phyloP scores from a whole-genome alignment of 805 yeast species.

The Yarrowia sp. region DNA sequence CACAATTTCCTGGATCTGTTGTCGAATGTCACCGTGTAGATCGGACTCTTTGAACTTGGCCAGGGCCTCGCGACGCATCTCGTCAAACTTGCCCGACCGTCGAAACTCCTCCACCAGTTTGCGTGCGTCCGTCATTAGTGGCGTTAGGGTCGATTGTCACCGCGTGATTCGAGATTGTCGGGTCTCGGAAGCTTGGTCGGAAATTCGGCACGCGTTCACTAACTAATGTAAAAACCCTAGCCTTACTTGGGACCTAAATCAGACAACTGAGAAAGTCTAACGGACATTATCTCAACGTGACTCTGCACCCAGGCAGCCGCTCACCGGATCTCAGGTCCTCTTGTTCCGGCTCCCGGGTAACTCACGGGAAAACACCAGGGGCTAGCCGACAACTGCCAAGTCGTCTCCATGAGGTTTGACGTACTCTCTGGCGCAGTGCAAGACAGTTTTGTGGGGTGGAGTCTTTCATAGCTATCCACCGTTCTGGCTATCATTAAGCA shows the following conservation, averaged over 20 bases:
- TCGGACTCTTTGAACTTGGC: background rate
- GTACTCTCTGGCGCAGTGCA: background rate
- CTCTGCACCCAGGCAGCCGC: background rate
- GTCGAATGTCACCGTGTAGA: slow-evolving; percentile 24
- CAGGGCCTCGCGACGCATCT: slow-evolving; percentile 5
- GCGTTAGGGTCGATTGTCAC: background rate
- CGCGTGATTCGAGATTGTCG: background rate
- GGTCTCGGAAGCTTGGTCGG: slow-evolving; percentile 12
- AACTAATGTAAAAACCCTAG: background rate
- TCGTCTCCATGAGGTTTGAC: background rate
- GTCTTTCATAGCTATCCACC: background rate
- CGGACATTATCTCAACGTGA: slow-evolving; percentile 15
- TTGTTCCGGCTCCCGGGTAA: slow-evolving; percentile 19
- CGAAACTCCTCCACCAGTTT: slow-evolving; percentile 23
- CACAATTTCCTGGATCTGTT: slow-evolving; percentile 30
- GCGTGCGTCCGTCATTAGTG: slow-evolving; percentile 8
- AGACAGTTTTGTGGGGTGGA: background rate
- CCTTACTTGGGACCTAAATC: background rate
- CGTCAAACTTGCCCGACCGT: slow-evolving; percentile 22
- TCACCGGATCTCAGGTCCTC: background rate
- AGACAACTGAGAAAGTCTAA: background rate
- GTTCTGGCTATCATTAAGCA: too few species aligned
- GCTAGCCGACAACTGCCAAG: slow-evolving; percentile 2
- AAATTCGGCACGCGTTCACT: background rate
- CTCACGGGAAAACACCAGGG: background rate